These are phyloP conservation scores for Nothomitra cinnamomea DNA, from an alignment of 2,329 filamentous ascomycete species.

Conservation along the genomic window DNA sequence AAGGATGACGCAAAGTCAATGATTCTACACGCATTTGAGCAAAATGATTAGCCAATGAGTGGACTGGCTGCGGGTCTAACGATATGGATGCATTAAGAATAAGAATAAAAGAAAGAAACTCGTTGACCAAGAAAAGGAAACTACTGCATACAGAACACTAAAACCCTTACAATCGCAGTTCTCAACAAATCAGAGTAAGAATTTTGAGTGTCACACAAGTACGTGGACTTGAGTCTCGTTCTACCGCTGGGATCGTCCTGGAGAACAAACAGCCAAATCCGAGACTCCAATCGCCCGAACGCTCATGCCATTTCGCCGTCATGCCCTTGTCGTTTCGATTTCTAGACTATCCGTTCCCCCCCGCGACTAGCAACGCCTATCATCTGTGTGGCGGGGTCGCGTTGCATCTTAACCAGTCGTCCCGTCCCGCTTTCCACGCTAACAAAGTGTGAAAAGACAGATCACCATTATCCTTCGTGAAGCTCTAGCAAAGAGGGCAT, in stretches of 20 bases:
- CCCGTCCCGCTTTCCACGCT: slow-evolving; percentile 1
- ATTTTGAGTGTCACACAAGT: not conserved
- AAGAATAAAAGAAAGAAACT: not conserved
- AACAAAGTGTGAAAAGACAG: not conserved
- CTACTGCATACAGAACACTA: not conserved
- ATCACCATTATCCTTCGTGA: not conserved
- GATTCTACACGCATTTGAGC: not conserved
- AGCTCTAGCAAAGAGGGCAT: slow-evolving; percentile 33
- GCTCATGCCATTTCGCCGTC: not conserved
- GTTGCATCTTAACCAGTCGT: not conserved
- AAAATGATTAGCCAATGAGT: too few relatives aligned
- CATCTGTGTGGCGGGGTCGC: not conserved
- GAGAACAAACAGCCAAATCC: not conserved
- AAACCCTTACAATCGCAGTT: not conserved
- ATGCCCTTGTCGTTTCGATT: not conserved
- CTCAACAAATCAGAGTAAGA: not conserved
- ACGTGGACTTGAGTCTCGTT: not conserved
- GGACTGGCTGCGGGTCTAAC: too few relatives aligned
- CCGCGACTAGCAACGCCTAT: not conserved
- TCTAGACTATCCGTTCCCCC: not conserved
- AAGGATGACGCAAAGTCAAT: not conserved
- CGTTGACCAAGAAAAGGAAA: not conserved
- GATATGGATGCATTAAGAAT: too few relatives aligned
- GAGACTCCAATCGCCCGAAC: not conserved
- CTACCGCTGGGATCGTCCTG: not conserved